Base-by-base conservation (phyloP, 345 rosid species). In the Aquilaria sinensis region DNA sequence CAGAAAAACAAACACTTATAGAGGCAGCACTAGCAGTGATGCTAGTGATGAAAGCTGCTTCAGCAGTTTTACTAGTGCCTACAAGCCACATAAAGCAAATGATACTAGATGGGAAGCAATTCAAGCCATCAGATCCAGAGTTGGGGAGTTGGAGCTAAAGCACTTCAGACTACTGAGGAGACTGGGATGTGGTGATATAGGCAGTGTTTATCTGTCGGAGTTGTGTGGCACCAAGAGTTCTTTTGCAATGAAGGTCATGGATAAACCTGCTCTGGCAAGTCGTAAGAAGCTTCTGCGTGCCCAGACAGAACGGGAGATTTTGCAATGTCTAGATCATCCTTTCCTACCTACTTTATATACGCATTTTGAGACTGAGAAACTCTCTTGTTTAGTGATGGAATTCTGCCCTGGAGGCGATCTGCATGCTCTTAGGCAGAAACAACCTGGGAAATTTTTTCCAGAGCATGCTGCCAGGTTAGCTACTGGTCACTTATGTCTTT, bases 371-470 rank as follows among this genome's bases (percentile, higher is more conserved):
- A 87, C 97, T 0, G 83, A 81, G 62, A 84, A 77, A 67, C 74
- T 74, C 62, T 69, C 91, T 13, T 86, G 91, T 72, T 76, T 89
- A 68, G 80, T 89, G 30, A 86, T 89, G 94, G 97, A 90, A 80
- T 87, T 85, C 66, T 90, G 97, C 68, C 94, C 97, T 12, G 94
- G 92, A 1, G 96, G 97, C 61, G 94, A 87, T 74, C 66, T 90
- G 69, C 85, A 87, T 76, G 80, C 89, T 31, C 85, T 87, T 60
- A 63, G 87, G 72, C 94, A 87, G 67, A 81, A 78, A 57, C 94
- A 85, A 72, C 94, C 84, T 3, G 97, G 92, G 60, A 87, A 90
- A 63, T 78, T 71, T 74, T 89, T 90, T 68, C 68, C 90, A 10
- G 97, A 90, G 74, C 85, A 85, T 60, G 97, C 97, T 49, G 97